These are phyloP conservation scores for Diddensiella transvaalensis DNA, from an alignment of 805 yeast species.

Conservation along the genomic window DNA sequence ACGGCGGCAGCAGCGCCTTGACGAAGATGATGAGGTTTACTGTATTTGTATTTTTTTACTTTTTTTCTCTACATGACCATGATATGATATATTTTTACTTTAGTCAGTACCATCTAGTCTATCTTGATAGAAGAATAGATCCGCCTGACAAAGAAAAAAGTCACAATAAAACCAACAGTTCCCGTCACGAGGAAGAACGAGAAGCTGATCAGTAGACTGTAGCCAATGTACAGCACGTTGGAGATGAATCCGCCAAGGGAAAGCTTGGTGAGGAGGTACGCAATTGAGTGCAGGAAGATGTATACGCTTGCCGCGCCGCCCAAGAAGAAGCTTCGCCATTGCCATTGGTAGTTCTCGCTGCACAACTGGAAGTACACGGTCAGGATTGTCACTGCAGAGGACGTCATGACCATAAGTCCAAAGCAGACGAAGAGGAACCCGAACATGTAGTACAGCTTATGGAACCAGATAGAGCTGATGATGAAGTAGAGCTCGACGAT, in stretches of 20 bases:
- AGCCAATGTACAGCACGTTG: conserved; percentile 75
- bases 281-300: conserved; percentile 77
- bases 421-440: conserved; percentile 91
- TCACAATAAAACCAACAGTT: conserved; percentile 75
- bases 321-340: conserved; percentile 84
- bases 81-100: no score
- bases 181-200: conserved; percentile 82
- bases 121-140: conserved; percentile 85
- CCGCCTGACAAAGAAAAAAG: conserved; percentile 67
- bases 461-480: conserved; percentile 88
- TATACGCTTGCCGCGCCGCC: conserved; percentile 89
- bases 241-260: conserved; percentile 75
- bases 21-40: no score
- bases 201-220: conserved; percentile 66
- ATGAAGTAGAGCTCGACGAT: conserved; percentile 94
- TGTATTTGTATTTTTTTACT: no score
- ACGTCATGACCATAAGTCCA: conserved; percentile 74
- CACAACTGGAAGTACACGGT: conserved; percentile 81
- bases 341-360: conserved; percentile 94
- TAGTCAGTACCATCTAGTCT: conserved; percentile 59
- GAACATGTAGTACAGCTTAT: conserved; percentile 92
- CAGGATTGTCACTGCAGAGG: conserved; percentile 73
- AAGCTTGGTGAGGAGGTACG: conserved; percentile 44
- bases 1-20: no score
- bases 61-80: no score